Conservation (phyloP, 2,329 filamentous ascomycete genomes). For the Cadophora sp. region DNA sequence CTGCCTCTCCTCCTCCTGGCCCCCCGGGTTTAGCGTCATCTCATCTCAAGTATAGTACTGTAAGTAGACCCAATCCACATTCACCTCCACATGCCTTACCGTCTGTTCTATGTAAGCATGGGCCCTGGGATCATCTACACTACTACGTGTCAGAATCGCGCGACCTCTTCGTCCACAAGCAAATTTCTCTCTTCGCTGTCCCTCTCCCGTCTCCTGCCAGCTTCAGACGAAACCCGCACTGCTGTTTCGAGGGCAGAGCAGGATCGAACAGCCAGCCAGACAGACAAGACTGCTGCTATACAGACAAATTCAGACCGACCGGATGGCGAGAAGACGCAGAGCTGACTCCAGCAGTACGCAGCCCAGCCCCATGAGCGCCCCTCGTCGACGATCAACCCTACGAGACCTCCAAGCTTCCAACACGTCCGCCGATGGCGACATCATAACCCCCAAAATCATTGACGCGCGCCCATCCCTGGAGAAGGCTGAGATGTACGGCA, state of each 20-base stretch:
- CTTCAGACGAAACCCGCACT: slow-evolving; percentile 11
- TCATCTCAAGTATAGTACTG: slow-evolving; percentile 17
- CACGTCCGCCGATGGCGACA: slow-evolving; percentile 49
- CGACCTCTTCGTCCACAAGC: not conserved
- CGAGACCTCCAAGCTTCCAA: slow-evolving; percentile 52
- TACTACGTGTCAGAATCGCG: slow-evolving; percentile 25
- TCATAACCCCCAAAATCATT: slow-evolving; percentile 57
- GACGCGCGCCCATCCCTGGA: slow-evolving; percentile 60
- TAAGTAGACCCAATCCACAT: slow-evolving; percentile 22
- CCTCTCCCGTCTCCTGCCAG: slow-evolving; percentile 6
- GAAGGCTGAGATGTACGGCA: slow-evolving; percentile 62
- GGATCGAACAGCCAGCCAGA: slow-evolving; percentile 1
- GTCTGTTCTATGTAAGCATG: slow-evolving; percentile 19
- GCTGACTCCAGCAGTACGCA: slow-evolving; percentile 46
- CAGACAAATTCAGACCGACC: not conserved
- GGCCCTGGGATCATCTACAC: slow-evolving; percentile 16
- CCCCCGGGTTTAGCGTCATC: slow-evolving; percentile 9
- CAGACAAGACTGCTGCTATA: not conserved
- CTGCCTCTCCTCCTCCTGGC: not conserved
- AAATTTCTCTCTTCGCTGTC: not conserved
- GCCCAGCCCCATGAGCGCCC: slow-evolving; percentile 49
- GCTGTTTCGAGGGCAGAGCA: slow-evolving; percentile 2
- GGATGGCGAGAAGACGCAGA: slow-evolving; percentile 46
- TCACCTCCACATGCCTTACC: slow-evolving; percentile 15
- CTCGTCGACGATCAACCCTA: slow-evolving; percentile 54